phyloP scores from a whole-genome alignment of 345 rosid species.

The Brassica nigra region DNA sequence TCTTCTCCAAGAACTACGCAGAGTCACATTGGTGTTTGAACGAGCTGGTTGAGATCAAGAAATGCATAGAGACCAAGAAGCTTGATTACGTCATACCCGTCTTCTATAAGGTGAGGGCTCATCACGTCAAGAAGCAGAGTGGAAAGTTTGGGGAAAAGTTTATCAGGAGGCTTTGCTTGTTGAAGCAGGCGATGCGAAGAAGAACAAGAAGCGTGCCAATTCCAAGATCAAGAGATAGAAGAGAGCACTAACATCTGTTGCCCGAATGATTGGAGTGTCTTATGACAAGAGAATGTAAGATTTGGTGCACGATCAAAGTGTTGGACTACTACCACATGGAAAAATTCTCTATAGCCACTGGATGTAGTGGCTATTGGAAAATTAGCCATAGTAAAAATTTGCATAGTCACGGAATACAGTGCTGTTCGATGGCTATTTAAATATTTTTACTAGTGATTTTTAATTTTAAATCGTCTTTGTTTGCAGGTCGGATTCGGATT shows the following conservation, averaged over 20 bases:
- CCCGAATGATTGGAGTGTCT: neutral
- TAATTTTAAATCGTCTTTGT: neutral
- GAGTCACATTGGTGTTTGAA: conserved; percentile 7
- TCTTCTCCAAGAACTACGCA: conserved; percentile 15
- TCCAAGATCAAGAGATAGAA: neutral
- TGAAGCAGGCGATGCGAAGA: neutral
- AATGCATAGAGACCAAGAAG: neutral
- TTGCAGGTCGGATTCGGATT: neutral
- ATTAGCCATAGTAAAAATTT: no score
- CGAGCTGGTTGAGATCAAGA: conserved; percentile 34
- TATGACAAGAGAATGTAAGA: neutral
- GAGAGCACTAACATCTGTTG: neutral
- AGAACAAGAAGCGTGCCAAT: neutral
- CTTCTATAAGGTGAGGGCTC: neutral
- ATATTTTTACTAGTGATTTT: no score
- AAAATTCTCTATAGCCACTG: no score
- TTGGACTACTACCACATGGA: neutral
- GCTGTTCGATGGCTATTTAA: no score
- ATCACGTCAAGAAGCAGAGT: neutral
- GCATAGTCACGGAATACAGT: no score
- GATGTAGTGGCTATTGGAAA: no score
- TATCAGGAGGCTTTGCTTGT: neutral
- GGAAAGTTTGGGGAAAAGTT: neutral
- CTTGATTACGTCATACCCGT: neutral
- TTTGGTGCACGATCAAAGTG: neutral